Base-by-base conservation (phyloP, 495 filamentous ascomycete genomes). In the Tuber magnatum region DNA sequence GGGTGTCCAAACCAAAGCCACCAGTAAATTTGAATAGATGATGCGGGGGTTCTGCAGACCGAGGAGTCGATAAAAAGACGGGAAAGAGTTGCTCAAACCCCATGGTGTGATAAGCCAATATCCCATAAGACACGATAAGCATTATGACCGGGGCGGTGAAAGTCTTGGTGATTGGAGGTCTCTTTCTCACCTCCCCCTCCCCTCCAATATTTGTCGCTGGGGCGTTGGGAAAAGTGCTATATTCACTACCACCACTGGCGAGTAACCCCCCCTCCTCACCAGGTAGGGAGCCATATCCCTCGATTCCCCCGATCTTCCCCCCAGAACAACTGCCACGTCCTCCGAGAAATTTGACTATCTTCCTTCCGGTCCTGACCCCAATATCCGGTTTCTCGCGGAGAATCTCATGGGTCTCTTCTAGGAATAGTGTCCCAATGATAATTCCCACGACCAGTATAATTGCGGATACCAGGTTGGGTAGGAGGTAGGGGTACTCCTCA, bases 51-150 rank as follows among this genome's bases (percentile, higher is more conserved):
- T 74, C 68, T 16, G 88, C 85, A 10, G 89, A 86, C 14, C 85
- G 82, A 32, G 89, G 88, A 38, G 92, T 94, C 81, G 92, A 96
- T 74, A 99, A 88, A 76, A 98, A 92, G 6, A 97, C 92, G 0
- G 95, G 96, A 78, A 98, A 89, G 44, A 98, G 86, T 82, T 97
- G 91, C 85, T 99, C 95, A 79, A 97, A 97, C 0, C 93, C 93
- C 82, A 99, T 97, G 71, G 91, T 92, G 80, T 93, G 91, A 92
- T 97, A 97, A 76, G 95, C 95, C 42, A 99, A 87, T 80, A 99
- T 92, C 51, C 95, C 96, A 80, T 95, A 97, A 72, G 90, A 92
- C 70, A 94, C 83, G 77, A 98, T 97, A 77, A 92, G 92, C 68
- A 93, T 85, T 71, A 96, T 82, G 70, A 98, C 92, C 71, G 94